phyloP scores from a whole-genome alignment of 192 early-diverging fungal species.

The Radiomyces spectabilis region DNA sequence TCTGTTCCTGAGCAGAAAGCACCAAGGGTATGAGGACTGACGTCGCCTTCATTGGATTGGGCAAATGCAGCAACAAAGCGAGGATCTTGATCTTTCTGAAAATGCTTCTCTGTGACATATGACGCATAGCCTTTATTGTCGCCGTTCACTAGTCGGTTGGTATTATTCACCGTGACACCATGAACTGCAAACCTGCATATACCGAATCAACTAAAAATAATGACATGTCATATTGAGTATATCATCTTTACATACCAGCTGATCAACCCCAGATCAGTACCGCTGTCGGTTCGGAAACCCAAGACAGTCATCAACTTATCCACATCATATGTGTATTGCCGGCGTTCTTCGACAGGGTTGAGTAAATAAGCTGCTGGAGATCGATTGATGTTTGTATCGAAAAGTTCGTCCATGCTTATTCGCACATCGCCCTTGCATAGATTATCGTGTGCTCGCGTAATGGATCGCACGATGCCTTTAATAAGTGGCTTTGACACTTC shows the following conservation, averaged over 20 bases:
- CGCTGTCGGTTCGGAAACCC: conserved; percentile 7
- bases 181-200: conserved; percentile 24
- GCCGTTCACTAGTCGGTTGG: conserved; percentile 20
- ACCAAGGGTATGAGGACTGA: conserved; percentile 27
- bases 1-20: conserved; percentile 27
- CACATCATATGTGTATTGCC: conserved; percentile 15
- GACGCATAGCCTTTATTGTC: conserved; percentile 29
- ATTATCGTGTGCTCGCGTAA: conserved; percentile 17
- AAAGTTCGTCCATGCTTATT: conserved; percentile 11
- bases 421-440: conserved; percentile 5
- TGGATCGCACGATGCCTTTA: conserved; percentile 16
- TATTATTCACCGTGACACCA: conserved; percentile 25
- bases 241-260: conserved; percentile 13
- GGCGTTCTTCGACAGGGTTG: conserved; percentile 19
- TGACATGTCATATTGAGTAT: not conserved
- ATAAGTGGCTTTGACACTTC: conserved; percentile 18
- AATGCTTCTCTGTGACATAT: conserved; percentile 13
- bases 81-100: not conserved
- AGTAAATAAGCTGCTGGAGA: conserved; percentile 18
- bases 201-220: no score
- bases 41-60: conserved; percentile 24
- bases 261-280: conserved; percentile 12
- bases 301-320: conserved; percentile 26
- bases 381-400: conserved; percentile 23
- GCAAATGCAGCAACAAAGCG: conserved; percentile 29